A percentile compares a stretch with the other conserved stretches of the same genome.
phyloP scores from a whole-genome alignment of 768 basidiomycete genomes.

The Rhodotorula paludigena region DNA sequence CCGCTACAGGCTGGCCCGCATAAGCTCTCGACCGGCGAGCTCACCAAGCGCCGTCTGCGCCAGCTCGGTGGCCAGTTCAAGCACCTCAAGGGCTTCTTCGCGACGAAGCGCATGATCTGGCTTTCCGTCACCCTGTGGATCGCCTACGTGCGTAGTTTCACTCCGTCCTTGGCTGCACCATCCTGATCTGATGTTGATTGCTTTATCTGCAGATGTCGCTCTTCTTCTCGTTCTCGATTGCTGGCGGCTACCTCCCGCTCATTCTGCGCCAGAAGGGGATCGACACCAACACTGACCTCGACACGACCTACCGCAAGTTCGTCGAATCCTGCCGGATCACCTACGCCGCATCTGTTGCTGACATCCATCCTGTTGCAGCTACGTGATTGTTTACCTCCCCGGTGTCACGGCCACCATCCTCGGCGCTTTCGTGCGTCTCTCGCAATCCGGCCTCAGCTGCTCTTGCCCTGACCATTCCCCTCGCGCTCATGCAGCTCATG shows the following conservation, averaged over 20 bases:
- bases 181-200: background rate
- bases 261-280: slow-evolving; percentile 47
- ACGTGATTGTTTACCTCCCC: slow-evolving; percentile 22
- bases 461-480: too few relatives aligned
- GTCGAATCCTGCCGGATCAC: too few relatives aligned
- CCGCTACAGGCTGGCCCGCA: slow-evolving; percentile 11
- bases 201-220: slow-evolving; percentile 16
- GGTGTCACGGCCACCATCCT: slow-evolving; percentile 25
- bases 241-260: slow-evolving; percentile 48
- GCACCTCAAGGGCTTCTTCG: slow-evolving; percentile 48
- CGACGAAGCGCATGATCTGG: slow-evolving; percentile 44
- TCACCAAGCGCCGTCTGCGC: slow-evolving; percentile 32
- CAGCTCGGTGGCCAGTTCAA: slow-evolving; percentile 34
- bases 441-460: too few relatives aligned
- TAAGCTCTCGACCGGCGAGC: slow-evolving; percentile 20
- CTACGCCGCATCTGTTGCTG: slow-evolving; percentile 19
- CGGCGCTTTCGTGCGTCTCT: slow-evolving; percentile 13
- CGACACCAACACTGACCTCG: slow-evolving; percentile 41
- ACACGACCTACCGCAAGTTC: slow-evolving; percentile 45
- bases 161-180: too few relatives aligned
- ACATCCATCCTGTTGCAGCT: background rate
- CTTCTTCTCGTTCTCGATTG: slow-evolving; percentile 46
- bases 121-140: slow-evolving; percentile 33
- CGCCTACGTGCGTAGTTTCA: slow-evolving; percentile 41
- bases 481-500: slow-evolving; percentile 16